phyloP scores from a whole-genome alignment of 2,329 filamentous ascomycete genomes.

The Metarhizium album region DNA sequence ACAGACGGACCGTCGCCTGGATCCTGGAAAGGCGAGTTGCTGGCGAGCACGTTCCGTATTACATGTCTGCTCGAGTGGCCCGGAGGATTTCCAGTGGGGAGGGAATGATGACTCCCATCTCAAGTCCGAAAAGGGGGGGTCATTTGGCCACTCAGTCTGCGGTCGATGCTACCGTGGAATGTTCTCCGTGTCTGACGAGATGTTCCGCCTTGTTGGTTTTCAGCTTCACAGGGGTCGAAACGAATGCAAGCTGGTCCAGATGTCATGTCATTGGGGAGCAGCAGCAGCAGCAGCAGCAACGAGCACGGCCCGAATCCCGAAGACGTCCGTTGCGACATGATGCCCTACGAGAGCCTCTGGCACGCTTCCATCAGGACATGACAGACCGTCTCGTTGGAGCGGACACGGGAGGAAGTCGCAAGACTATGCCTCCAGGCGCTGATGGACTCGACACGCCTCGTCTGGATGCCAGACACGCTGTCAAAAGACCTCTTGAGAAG shows the following conservation, averaged over 20 bases:
- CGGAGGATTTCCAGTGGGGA: background rate
- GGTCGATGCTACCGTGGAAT: too few species aligned
- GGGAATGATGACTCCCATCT: background rate
- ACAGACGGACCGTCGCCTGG: background rate
- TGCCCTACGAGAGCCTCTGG: background rate
- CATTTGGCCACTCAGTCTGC: background rate
- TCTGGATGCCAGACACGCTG: too few species aligned
- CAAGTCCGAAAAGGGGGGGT: background rate
- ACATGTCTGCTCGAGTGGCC: too few species aligned
- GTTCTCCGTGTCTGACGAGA: background rate
- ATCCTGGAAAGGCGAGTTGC: background rate
- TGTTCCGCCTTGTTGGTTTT: background rate
- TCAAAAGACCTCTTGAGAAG: too few species aligned
- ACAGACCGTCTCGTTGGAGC: too few species aligned
- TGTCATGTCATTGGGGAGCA: background rate
- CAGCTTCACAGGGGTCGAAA: background rate
- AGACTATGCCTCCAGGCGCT: too few species aligned
- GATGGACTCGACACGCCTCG: too few species aligned
- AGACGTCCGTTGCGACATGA: background rate
- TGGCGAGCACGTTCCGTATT: background rate
- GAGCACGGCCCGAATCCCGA: background rate
- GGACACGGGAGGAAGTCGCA: too few species aligned
- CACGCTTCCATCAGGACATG: too few species aligned
- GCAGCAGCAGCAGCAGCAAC: too few species aligned
- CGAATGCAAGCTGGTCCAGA: background rate